These are phyloP conservation scores for Diaporthe sp. DNA, from an alignment of 2,329 filamentous ascomycete species.

Conservation along the genomic window DNA sequence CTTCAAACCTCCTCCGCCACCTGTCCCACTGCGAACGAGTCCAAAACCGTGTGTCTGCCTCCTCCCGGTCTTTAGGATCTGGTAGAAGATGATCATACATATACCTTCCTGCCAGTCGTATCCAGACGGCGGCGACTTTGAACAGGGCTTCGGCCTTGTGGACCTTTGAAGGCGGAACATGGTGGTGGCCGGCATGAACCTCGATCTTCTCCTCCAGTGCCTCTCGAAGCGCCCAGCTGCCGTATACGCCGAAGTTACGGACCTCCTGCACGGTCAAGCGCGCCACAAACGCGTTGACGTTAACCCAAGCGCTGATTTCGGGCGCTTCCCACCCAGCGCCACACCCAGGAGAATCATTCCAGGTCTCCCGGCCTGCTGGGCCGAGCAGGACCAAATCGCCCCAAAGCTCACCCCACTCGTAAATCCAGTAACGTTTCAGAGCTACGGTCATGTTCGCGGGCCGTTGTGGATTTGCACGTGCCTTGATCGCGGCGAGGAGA, in stretches of 20 bases:
- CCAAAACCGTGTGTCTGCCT: background rate
- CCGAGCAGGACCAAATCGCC: constrained; percentile 30
- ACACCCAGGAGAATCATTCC: constrained; percentile 43
- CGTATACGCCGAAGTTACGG: constrained; percentile 8
- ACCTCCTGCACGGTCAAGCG: constrained; percentile 33
- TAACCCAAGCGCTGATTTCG: constrained; percentile 41
- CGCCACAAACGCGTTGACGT: constrained; percentile 43
- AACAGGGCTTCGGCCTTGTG: constrained; percentile 28
- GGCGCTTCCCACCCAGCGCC: constrained; percentile 41
- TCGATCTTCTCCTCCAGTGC: constrained; percentile 3
- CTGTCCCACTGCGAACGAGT: constrained; percentile 3
- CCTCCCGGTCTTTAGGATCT: background rate
- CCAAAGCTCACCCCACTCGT: background rate
- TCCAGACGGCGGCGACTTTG: constrained; percentile 24
- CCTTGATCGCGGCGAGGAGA: constrained; percentile 40
- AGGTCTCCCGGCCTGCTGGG: constrained; percentile 38
- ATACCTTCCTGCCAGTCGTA: constrained; percentile 1
- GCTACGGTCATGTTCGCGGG: constrained; percentile 30
- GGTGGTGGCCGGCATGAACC: background rate
- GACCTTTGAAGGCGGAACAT: background rate
- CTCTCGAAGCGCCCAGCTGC: constrained; percentile 10
- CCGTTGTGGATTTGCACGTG: constrained; percentile 39
- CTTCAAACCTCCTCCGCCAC: constrained; percentile 26
- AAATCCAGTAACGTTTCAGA: constrained; percentile 11
- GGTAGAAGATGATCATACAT: background rate